These are phyloP conservation scores for Austropuccinia psidii DNA, from an alignment of 1,284 basidiomycete species.

Conservation along the genomic window DNA sequence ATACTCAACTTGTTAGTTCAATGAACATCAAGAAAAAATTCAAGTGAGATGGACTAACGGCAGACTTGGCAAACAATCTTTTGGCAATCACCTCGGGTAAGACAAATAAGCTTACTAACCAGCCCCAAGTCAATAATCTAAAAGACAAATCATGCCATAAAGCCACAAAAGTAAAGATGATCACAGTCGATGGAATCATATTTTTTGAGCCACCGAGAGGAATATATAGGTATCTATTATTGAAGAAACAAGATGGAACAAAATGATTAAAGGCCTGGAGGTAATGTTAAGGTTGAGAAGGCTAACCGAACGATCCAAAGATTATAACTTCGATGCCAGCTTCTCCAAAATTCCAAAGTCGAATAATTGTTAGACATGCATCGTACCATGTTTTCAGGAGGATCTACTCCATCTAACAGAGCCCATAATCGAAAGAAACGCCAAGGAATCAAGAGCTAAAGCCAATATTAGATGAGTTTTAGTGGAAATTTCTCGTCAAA, in stretches of 20 bases:
- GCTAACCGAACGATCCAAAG: conserved; percentile 80
- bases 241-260: not conserved
- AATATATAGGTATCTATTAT: conserved; percentile 78
- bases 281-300: conserved; percentile 6
- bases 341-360: conserved; percentile 83
- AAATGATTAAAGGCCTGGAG: conserved; percentile 6
- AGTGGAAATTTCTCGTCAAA: not conserved
- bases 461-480: not conserved
- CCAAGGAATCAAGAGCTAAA: conserved; percentile 87
- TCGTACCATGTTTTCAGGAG: conserved; percentile 96
- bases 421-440: conserved; percentile 96
- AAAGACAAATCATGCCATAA: conserved; percentile 95
- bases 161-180: conserved; percentile 97
- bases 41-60: conserved; percentile 53
- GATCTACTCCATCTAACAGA: conserved; percentile 75
- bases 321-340: conserved; percentile 95
- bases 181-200: conserved; percentile 60
- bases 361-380: conserved; percentile 99
- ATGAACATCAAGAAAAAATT: not conserved
- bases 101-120: conserved; percentile 86
- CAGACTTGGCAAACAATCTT: conserved; percentile 57
- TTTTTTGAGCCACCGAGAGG: conserved; percentile 72
- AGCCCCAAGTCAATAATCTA: conserved; percentile 86
- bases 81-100: conserved; percentile 70
- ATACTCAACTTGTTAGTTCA: not conserved